Conservation (phyloP, 2,329 filamentous ascomycete species). For the Fusarium sp. region DNA sequence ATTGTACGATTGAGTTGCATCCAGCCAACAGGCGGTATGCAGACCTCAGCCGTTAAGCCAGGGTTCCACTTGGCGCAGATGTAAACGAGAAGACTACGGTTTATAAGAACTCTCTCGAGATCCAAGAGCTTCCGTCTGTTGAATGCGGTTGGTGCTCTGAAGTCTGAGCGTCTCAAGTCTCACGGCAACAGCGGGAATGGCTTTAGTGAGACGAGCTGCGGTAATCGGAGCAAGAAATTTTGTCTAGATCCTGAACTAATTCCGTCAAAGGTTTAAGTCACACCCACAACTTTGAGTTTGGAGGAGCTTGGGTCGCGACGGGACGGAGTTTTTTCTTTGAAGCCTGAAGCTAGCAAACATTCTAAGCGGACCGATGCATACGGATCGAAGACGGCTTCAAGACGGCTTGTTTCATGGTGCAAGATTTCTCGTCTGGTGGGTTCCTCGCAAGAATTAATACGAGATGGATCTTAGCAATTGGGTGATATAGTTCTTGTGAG, state of each 20-base stretch:
- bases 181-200: conserved; percentile 30
- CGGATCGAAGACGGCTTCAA: conserved; percentile 8
- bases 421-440: neutral
- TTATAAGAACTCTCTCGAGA: neutral
- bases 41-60: conserved; percentile 22
- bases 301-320: conserved; percentile 6
- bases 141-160: neutral
- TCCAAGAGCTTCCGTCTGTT: neutral
- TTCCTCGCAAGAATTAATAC: neutral
- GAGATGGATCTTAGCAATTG: neutral
- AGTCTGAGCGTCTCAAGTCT: conserved; percentile 3
- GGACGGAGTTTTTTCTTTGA: conserved; percentile 18
- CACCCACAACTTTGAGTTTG: neutral
- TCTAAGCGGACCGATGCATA: conserved; percentile 23
- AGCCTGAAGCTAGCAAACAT: conserved; percentile 29
- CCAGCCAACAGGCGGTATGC: conserved; percentile 34
- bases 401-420: conserved; percentile 22
- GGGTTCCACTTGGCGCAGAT: conserved; percentile 24
- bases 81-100: neutral
- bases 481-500: conserved; percentile 4
- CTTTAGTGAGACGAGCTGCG: conserved; percentile 16
- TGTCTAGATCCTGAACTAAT: conserved; percentile 12
- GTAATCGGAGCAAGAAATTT: neutral
- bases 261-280: conserved; percentile 22
- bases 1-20: conserved; percentile 23